Conservation (phyloP, 768 basidiomycete species). For the Tricholoma matsutake region DNA sequence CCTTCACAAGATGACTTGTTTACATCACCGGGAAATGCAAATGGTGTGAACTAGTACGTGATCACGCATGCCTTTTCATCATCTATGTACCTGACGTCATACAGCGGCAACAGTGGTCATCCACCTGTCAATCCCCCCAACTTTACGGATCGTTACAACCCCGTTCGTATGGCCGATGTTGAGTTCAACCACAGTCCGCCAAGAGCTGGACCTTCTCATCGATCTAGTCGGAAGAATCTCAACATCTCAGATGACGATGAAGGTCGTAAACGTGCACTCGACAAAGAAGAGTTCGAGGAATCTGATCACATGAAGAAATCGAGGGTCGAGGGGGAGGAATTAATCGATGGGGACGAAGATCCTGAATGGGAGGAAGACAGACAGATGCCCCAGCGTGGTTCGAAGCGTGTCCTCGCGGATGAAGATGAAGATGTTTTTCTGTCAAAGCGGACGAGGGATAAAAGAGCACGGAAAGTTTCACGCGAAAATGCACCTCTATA, state of each 20-base stretch:
- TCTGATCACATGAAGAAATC: constrained; percentile 48
- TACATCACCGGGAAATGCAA: constrained; percentile 10
- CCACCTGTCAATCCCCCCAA: constrained; percentile 20
- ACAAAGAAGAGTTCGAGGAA: constrained; percentile 40
- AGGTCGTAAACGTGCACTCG: constrained; percentile 39
- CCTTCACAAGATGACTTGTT: constrained; percentile 14
- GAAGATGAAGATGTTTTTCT: constrained; percentile 39
- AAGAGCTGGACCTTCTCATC: constrained; percentile 23
- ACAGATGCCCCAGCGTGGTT: constrained; percentile 35
- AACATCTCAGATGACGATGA: constrained; percentile 29
- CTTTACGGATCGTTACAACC: constrained; percentile 38
- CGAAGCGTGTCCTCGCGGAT: constrained; percentile 47
- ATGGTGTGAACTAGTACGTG: constrained; percentile 11
- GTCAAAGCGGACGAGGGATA: constrained; percentile 41
- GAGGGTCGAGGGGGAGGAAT: constrained; percentile 47
- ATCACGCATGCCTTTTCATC: neutral
- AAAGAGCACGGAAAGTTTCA: constrained; percentile 55
- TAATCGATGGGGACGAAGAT: constrained; percentile 48
- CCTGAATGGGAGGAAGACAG: constrained; percentile 33
- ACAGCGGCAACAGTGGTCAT: neutral
- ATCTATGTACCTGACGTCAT: neutral
- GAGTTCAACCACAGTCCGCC: constrained; percentile 15
- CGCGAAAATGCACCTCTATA: constrained; percentile 35
- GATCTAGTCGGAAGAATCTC: constrained; percentile 28
- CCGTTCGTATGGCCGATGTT: constrained; percentile 19